Evolutionary conservation across 2,329 filamentous ascomycete species (phyloP).

Genomic region (Colletotrichum horii): DNA sequence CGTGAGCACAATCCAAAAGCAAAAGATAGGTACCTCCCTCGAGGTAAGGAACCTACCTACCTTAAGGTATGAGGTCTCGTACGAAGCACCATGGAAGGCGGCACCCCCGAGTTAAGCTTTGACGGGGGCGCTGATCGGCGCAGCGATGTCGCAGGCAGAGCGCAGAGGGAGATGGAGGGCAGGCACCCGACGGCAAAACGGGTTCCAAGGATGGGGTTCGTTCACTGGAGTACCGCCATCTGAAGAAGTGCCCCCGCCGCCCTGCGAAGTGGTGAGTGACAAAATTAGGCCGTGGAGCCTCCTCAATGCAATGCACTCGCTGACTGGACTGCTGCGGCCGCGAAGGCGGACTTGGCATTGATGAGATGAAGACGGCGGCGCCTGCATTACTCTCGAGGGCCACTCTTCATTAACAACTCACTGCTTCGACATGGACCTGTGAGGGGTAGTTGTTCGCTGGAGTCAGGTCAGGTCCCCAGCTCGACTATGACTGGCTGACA

Average conservation of each 20-base stretch:
- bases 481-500: neutral
- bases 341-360: neutral
- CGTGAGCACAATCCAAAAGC: neutral
- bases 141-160: conserved; percentile 18
- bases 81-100: neutral
- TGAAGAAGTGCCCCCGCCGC: conserved; percentile 6
- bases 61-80: neutral
- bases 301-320: conserved; percentile 1
- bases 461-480: neutral
- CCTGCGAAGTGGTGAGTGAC: neutral
- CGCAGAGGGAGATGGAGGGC: neutral
- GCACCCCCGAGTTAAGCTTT: conserved; percentile 17
- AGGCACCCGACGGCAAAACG: neutral
- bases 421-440: neutral
- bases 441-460: neutral
- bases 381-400: neutral
- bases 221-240: neutral
- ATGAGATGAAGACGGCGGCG: neutral
- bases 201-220: neutral
- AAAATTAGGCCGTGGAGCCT: conserved; percentile 5
- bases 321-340: neutral
- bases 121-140: conserved; percentile 13
- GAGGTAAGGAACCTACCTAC: neutral
- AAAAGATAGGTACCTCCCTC: neutral
- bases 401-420: neutral